Evolutionary conservation across 75 land plant species (phyloP), one percentile per base, ranked within the genome.

Genomic region (Gnetum montanum): DNA sequence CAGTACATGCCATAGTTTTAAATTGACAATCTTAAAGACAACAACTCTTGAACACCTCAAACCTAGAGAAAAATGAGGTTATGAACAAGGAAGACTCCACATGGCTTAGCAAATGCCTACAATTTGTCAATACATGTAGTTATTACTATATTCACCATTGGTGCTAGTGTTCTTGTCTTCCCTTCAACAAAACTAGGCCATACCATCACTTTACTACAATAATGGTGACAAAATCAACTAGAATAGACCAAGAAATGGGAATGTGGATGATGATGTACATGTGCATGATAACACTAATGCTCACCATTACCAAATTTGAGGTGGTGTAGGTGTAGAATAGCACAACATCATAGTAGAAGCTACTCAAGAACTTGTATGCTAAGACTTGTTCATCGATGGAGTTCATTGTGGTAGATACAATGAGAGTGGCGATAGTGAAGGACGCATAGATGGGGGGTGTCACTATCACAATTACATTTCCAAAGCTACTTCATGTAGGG

Each of bases 21-120:
- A 43, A 63, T 61, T 45, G 46, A 68, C 22, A 40, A 60, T 7
- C 56, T 62, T 30, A 36, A 12, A 8, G 48, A 57, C 34, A 26
- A 40, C 52, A n/a, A n/a, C n/a, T 69, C 74, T 61, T 12, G 56
- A 6, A 75, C 86, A 0, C 90, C 85, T 13, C 33, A 34, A 31
- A 45, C 64, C 10, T 50, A 15, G n/a, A 49, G 51, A 36, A 34
- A 43, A 27, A 43, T 18, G 28, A 58, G 34, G 16, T 56, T 43
- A 33, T 45, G 59, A 27, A 64, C 57, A 43, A 68, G 55, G 47
- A 43, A 54, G 43, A 49, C 47, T 19, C 13, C 48, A 8, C 10
- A 28, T 36, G 60, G 64, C 2, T 46, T 53, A 34, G 26, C 55
- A 60, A 43, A 49, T 16, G 19, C 12, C 44, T 29, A 29, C 4